These are phyloP conservation scores for Pisolithus sp. DNA, from an alignment of 768 basidiomycete species.

Conservation along the genomic window DNA sequence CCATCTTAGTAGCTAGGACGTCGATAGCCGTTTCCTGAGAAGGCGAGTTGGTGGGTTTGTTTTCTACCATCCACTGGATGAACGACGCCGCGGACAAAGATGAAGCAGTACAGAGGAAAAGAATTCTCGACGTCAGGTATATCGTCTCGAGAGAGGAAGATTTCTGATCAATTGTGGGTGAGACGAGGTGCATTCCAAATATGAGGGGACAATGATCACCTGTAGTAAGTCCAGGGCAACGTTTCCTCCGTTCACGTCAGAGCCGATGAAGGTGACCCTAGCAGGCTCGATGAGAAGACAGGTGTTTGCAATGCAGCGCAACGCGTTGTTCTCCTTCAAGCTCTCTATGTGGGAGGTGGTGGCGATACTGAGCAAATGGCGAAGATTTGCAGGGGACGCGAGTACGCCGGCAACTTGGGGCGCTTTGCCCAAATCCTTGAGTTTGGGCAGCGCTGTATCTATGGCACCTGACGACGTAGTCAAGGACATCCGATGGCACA, in stretches of 20 bases:
- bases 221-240: conserved; percentile 51
- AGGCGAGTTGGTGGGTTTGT: conserved; percentile 43
- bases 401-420: conserved; percentile 62
- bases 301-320: conserved; percentile 75
- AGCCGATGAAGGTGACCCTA: conserved; percentile 48
- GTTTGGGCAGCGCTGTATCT: conserved; percentile 68
- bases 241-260: conserved; percentile 60
- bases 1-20: conserved; percentile 55
- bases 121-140: conserved; percentile 69
- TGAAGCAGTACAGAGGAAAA: conserved; percentile 67
- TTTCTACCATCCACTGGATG: conserved; percentile 58
- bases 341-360: conserved; percentile 42
- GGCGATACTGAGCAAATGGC: conserved; percentile 47
- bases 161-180: conserved; percentile 59
- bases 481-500: conserved; percentile 1
- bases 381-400: conserved; percentile 48
- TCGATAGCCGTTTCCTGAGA: conserved; percentile 47
- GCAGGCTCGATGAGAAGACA: conserved; percentile 62
- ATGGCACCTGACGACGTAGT: conserved; percentile 3
- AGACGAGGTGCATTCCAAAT: conserved; percentile 10
- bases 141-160: conserved; percentile 53
- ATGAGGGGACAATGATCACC: conserved; percentile 27
- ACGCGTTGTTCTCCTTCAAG: conserved; percentile 57
- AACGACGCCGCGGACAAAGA: conserved; percentile 37
- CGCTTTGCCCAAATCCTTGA: conserved; percentile 72